Evolutionary conservation across 140 eudicot species (phyloP), one percentile per base, ranked within the genome.

Genomic region (Anethum foeniculum): DNA sequence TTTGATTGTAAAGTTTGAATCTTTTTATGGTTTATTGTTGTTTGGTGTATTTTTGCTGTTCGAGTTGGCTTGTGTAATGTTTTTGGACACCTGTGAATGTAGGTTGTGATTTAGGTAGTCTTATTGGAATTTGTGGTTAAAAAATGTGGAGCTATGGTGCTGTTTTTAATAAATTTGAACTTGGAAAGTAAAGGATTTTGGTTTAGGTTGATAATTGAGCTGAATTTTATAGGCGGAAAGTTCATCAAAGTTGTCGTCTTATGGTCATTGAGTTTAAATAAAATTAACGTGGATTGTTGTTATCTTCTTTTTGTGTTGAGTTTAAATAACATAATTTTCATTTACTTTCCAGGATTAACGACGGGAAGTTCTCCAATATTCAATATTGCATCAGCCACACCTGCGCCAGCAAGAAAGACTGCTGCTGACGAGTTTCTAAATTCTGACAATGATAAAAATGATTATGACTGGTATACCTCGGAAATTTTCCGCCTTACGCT

Each of bases 391-490:
- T 44, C 97, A 46, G 88, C 88, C 38, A 83, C 93, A 19, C 87
- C 92, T 27, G 89, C 86, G 1, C 85, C 79, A 47, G 5, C 62
- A 14, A 48, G 97, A 85, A 95, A 89, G 86, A 84, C 91, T 2
- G 92, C 85, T 19, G 86, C 93, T 28, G 97, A 95, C 52, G 96
- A 92, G 52, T 93, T 95, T 82, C 89, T 92, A 32, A 90, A 90
- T 84, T 87, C 93, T 27, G 97, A 95, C 67, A 88, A 88, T 51
- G 96, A 90, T 79, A 95, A 95, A 84, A 92, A 90, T 79, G 99
- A 95, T 84, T 90, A 92, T 81, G 99, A 95, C 78, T 95, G 99
- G 99, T 95, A 92, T 72, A 79, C 78, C 3, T 67, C 0, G 80
- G 27, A 18, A 56, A 39, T 23, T 27, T 18, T 16, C 11, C 13